Conservation (phyloP, 257 asterid species). For the Lantana camara region DNA sequence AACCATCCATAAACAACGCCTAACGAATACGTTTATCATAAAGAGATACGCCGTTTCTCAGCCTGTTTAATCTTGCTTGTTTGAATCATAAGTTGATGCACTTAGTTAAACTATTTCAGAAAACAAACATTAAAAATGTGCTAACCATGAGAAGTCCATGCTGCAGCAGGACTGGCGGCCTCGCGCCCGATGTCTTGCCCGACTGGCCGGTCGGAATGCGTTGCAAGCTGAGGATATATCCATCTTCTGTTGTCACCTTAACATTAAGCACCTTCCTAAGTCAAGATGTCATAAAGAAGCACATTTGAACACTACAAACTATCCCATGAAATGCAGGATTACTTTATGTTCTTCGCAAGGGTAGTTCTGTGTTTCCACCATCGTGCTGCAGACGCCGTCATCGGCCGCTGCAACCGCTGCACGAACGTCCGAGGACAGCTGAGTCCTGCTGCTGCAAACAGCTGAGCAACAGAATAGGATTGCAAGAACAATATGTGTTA, state of each 20-base stretch:
- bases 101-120: no score
- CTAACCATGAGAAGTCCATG: slow-evolving; percentile 47
- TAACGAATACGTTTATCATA: no score
- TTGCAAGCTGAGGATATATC: slow-evolving; percentile 48
- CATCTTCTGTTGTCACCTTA: slow-evolving; percentile 47
- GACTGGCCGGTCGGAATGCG: slow-evolving; percentile 43
- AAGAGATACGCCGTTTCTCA: no score
- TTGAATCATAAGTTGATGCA: no score
- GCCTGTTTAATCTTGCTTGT: no score
- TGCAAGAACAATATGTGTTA: slow-evolving; percentile 6
- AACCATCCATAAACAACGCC: no score
- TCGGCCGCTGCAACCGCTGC: slow-evolving; percentile 15
- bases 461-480: slow-evolving; percentile 22
- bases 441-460: slow-evolving; percentile 26
- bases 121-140: no score
- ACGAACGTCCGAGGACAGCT: background rate
- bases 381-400: slow-evolving; percentile 39
- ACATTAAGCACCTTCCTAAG: background rate
- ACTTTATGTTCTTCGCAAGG: slow-evolving; percentile 44
- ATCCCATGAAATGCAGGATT: background rate
- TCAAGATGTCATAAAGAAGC: background rate
- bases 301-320: background rate
- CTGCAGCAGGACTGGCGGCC: slow-evolving; percentile 43
- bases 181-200: slow-evolving; percentile 24
- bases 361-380: slow-evolving; percentile 37